Conservation (phyloP, 2,329 filamentous ascomycete species). For the Alternaria conjuncta region DNA sequence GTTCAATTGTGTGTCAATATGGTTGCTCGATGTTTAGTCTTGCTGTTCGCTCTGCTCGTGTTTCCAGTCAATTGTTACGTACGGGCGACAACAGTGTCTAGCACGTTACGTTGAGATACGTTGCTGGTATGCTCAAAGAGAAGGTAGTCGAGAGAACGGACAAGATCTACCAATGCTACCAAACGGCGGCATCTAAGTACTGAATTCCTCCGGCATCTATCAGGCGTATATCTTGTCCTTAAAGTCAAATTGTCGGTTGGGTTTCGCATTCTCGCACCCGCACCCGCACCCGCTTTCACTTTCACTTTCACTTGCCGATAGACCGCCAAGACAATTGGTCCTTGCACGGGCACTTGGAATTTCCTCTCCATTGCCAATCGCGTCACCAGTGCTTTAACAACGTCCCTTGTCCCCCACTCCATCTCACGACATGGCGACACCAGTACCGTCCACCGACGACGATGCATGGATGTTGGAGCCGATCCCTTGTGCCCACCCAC, state of each 20-base stretch:
- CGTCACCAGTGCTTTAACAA: not conserved
- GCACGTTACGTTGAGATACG: not conserved
- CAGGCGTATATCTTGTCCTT: not conserved
- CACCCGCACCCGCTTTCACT: not conserved
- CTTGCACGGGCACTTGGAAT: not conserved
- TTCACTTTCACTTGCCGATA: not conserved
- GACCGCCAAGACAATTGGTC: not conserved
- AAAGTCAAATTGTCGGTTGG: not conserved
- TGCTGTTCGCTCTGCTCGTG: not conserved
- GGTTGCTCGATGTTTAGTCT: not conserved
- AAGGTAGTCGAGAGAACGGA: not conserved
- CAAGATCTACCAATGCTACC: not conserved
- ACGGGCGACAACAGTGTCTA: no score
- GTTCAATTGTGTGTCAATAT: no score
- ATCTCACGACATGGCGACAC: not conserved
- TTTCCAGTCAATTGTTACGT: not conserved
- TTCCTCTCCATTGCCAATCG: not conserved
- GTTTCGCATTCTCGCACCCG: no score
- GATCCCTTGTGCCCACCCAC: not conserved
- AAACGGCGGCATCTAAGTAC: not conserved
- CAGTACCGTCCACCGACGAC: not conserved
- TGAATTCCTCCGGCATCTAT: no score
- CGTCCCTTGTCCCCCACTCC: rapidly evolving
- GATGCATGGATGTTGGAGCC: no score
- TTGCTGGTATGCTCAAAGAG: not conserved